Evolutionary conservation across 2,329 filamentous ascomycete species (phyloP), one percentile per base, ranked within the genome.

Genomic region (Aureobasidium sp.): DNA sequence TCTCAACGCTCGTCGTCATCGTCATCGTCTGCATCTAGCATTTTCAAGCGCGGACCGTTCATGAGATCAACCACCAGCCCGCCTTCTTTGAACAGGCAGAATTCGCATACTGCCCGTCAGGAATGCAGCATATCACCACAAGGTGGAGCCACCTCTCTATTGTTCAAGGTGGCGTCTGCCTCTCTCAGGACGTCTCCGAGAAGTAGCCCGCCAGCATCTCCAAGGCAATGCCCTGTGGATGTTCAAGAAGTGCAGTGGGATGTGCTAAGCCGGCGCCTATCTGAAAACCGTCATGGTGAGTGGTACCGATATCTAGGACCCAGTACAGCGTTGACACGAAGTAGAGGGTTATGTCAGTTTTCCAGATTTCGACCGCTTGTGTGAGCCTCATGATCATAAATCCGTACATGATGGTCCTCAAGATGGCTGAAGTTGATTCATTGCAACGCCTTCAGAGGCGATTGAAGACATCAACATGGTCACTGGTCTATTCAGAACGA

Each of bases 71-170:
- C 63, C 47, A 25, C 67, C 63, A 66, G 65, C 21, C 68, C 66
- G 34, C 69, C 69, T 29, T 67, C 67, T 37, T 65, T 71, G 45
- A 70, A 67, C 63, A 64, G 69, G 32, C 66, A 68, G 57, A 66
- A 69, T 47, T 71, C 62, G n/a, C 69, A 70, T 63, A 68, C 64
- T 48, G 62, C 63, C 64, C 30, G 65, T 66, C 54, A 59, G 16
- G 48, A 52, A 25, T 52, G 44, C 37, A 59, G 41, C 21, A 21
- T 25, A n/a, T 48, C 54, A n/a, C 21, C 53, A 16, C 45, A 29
- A 16, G 54, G 39, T 13, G 54, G 48, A 34, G 61, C 61, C 5
- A 59, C 54, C 2, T 39, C 41, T 16, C 27, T 63, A 3, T 37
- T 63, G 5, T 63, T 41, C 42, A 59, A 52, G 34, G 55, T 63